A percentile compares a stretch with the other conserved stretches of the same genome.
phyloP scores from a whole-genome alignment of 768 basidiomycete genomes.

The Astraeus odoratus region DNA sequence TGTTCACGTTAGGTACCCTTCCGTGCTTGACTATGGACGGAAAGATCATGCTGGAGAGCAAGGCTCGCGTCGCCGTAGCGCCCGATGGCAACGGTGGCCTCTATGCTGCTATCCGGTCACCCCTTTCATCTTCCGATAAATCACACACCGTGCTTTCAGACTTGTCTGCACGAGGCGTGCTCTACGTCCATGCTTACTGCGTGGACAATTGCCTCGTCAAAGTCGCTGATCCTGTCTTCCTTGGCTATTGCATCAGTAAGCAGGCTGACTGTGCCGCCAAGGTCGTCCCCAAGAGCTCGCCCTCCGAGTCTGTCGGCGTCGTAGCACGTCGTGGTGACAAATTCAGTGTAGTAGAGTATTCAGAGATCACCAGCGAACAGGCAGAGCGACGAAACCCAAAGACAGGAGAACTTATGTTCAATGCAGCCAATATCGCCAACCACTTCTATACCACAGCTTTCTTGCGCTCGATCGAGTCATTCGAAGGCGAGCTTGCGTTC shows the following conservation, averaged over 20 bases:
- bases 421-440: conserved; percentile 96
- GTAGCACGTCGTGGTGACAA: conserved; percentile 78
- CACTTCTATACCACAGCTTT: conserved; percentile 93
- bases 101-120: conserved; percentile 85
- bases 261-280: conserved; percentile 91
- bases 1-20: conserved; percentile 66
- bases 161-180: conserved; percentile 64
- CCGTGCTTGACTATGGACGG: conserved; percentile 94
- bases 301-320: conserved; percentile 93
- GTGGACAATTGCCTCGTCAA: conserved; percentile 99
- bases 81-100: conserved; percentile 98
- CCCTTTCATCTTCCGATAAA: conserved; percentile 53
- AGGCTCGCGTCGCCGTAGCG: conserved; percentile 81
- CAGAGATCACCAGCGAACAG: conserved; percentile 86
- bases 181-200: conserved; percentile 91
- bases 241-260: conserved; percentile 89
- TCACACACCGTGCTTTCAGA: conserved; percentile 78
- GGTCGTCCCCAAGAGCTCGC: conserved; percentile 84
- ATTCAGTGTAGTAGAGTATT: conserved; percentile 95
- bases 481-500: conserved; percentile 88
- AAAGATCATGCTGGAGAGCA: conserved; percentile 80
- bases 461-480: conserved; percentile 68
- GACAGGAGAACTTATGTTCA: conserved; percentile 77
- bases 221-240: conserved; percentile 95
- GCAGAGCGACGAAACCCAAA: conserved; percentile 65